phyloP scores from a whole-genome alignment of 1,284 basidiomycete species.

The Malassezia arunalokei region DNA sequence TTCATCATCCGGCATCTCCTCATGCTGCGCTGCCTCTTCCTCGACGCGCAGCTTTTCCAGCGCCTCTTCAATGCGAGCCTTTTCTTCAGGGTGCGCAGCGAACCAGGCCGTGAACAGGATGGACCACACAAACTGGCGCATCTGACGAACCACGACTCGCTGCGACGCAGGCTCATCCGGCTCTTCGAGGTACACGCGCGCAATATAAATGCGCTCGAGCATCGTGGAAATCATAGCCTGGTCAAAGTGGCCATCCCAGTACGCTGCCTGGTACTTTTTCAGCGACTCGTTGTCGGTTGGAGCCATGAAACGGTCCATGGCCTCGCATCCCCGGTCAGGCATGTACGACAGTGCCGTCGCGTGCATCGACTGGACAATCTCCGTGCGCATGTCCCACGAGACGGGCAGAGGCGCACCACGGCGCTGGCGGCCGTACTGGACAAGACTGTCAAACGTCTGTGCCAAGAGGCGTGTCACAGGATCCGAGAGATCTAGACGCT shows the following conservation, averaged over 20 bases:
- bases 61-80: conserved; percentile 5
- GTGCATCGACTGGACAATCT: conserved; percentile 12
- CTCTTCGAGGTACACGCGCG: conserved; percentile 16
- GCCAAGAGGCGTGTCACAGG: conserved; percentile 12
- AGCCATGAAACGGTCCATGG: conserved; percentile 15
- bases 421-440: conserved; percentile 15
- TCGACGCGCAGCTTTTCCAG: conserved; percentile 1
- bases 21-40: background rate
- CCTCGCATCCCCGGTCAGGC: conserved; percentile 8
- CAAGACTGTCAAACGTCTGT: conserved; percentile 9
- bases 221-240: conserved; percentile 13
- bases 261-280: conserved; percentile 10
- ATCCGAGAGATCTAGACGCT: conserved; percentile 6
- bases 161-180: conserved; percentile 14
- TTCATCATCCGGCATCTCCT: background rate
- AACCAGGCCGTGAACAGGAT: conserved; percentile 12
- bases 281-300: background rate
- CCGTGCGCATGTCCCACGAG: conserved; percentile 9
- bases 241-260: conserved; percentile 14
- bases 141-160: conserved; percentile 5
- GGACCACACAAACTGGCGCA: conserved; percentile 11
- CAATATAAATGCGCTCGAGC: conserved; percentile 16
- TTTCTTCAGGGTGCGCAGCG: conserved; percentile 10
- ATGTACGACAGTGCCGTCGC: conserved; percentile 9
- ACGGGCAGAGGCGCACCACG: conserved; percentile 15